A percentile compares a stretch with the other conserved stretches of the same genome.
These are phyloP conservation scores for Clonostachys rosea DNA, from an alignment of 2,329 filamentous ascomycete species.

Conservation along the genomic window DNA sequence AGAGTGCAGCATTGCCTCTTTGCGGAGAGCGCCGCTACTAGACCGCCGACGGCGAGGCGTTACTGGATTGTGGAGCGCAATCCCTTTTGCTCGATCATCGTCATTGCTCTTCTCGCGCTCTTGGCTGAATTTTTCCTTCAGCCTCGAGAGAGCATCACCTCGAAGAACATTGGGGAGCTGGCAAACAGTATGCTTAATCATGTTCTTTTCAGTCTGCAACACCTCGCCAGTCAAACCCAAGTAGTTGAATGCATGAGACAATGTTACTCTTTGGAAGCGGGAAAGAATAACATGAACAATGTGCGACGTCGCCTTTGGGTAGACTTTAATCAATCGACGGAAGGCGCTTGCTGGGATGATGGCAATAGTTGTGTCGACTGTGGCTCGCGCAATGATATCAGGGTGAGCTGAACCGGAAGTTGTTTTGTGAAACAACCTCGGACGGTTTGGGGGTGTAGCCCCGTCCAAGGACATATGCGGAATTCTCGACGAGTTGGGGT, in stretches of 20 bases:
- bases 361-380: conserved; percentile 94
- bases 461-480: conserved; percentile 72
- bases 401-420: conserved; percentile 80
- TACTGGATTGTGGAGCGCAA: conserved; percentile 83
- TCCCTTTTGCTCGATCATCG: conserved; percentile 81
- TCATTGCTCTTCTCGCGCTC: conserved; percentile 78
- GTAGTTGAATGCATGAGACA: conserved; percentile 92
- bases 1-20: conserved; percentile 73
- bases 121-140: conserved; percentile 89
- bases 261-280: conserved; percentile 86
- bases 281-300: conserved; percentile 98
- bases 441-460: conserved; percentile 22
- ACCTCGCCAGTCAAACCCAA: conserved; percentile 90
- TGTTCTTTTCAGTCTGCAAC: conserved; percentile 84
- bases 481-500: conserved; percentile 41
- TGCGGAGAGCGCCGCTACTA: conserved; percentile 63
- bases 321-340: conserved; percentile 83
- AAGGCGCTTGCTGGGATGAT: conserved; percentile 98
- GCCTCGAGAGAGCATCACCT: conserved; percentile 72
- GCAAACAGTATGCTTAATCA: conserved; percentile 88
- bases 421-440: conserved; percentile 32
- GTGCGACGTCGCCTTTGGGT: conserved; percentile 93
- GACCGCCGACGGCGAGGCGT: conserved; percentile 64
- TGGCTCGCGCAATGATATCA: conserved; percentile 93
- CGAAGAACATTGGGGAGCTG: conserved; percentile 88